Evolutionary conservation across 2,329 filamentous ascomycete species (phyloP), one percentile per base, ranked within the genome.

Genomic region (Akanthomyces uredinophilus): DNA sequence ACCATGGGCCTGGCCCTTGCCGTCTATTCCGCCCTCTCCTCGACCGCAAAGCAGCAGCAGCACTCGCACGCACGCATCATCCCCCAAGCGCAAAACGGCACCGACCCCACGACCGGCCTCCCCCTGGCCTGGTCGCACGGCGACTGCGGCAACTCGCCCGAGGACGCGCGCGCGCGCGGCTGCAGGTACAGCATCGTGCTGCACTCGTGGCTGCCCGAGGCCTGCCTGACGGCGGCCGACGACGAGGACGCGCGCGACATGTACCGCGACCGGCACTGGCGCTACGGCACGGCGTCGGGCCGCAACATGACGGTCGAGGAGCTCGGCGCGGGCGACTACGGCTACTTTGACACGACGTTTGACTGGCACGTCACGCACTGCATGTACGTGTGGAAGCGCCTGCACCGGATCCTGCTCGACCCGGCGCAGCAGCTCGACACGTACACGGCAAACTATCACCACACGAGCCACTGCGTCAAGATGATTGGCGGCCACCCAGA

Each of bases 331-430:
- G 67, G 67, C 35, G 62, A 67, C 39, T 68, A 66, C 18, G 44
- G 50, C 8, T 60, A 64, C 56, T 66, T 68, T 18, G 57, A 44
- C 27, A 68, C 67, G 10, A 60, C 55, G 4, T 65, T 66, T 51
- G 65, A 68, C 61, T 67, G 65, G 67, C 66, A 68, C 39, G 63
- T 66, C 41, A 63, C 64, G 4, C 64, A 67, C 13, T 68, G 67
- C 63, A 64, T 65, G 61, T 68, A 60, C 18, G 62, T 66, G 1
- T 68, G 66, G 65, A 68, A 68, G 56, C 50, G 66, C 22, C 58
- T 68, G n/a, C 67, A 67, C 50, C 56, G 66, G n/a, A 49, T 63
- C 13, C 37, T 66, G 41, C 43, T 68, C 39, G 64, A 68, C 46
- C 62, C 63, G 44, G 58, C 29, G 4, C 57, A 46, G 46, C 58